These are phyloP conservation scores for Jatropha multifida DNA, from an alignment of 441 rosid species.

Conservation along the genomic window DNA sequence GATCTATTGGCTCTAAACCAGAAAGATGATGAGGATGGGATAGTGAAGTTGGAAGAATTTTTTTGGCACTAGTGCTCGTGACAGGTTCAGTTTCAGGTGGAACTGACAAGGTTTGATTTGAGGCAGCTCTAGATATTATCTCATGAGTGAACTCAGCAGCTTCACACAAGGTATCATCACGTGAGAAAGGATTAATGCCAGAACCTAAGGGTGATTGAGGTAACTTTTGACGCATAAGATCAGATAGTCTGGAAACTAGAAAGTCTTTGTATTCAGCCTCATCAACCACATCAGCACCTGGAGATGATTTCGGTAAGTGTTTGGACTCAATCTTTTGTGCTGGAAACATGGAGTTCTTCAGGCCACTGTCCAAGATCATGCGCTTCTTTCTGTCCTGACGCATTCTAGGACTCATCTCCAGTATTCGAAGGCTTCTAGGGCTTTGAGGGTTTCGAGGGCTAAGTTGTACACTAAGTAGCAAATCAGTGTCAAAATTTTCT, in stretches of 20 bases:
- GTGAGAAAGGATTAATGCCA: slow-evolving; percentile 28
- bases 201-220: slow-evolving; percentile 27
- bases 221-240: slow-evolving; percentile 26
- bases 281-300: slow-evolving; percentile 28
- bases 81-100: slow-evolving; percentile 24
- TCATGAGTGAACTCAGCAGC: slow-evolving; percentile 21
- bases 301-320: slow-evolving; percentile 30
- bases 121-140: slow-evolving; percentile 18
- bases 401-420: slow-evolving; percentile 40
- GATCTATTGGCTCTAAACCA: slow-evolving; percentile 32
- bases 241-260: slow-evolving; percentile 26
- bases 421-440: slow-evolving; percentile 34
- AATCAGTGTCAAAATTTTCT: slow-evolving; percentile 39
- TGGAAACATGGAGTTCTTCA: slow-evolving; percentile 31
- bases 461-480: slow-evolving; percentile 24
- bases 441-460: slow-evolving; percentile 33
- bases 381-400: slow-evolving; percentile 38
- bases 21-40: slow-evolving; percentile 28
- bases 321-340: slow-evolving; percentile 32
- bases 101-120: slow-evolving; percentile 18
- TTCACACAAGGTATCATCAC: slow-evolving; percentile 29
- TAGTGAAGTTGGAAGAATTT: slow-evolving; percentile 30
- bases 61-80: slow-evolving; percentile 26
- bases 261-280: slow-evolving; percentile 30
- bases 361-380: slow-evolving; percentile 30